A percentile compares a stretch with the other conserved stretches of the same genome.
phyloP scores from a whole-genome alignment of 2,329 filamentous ascomycete species.

The Diatrype stigma region DNA sequence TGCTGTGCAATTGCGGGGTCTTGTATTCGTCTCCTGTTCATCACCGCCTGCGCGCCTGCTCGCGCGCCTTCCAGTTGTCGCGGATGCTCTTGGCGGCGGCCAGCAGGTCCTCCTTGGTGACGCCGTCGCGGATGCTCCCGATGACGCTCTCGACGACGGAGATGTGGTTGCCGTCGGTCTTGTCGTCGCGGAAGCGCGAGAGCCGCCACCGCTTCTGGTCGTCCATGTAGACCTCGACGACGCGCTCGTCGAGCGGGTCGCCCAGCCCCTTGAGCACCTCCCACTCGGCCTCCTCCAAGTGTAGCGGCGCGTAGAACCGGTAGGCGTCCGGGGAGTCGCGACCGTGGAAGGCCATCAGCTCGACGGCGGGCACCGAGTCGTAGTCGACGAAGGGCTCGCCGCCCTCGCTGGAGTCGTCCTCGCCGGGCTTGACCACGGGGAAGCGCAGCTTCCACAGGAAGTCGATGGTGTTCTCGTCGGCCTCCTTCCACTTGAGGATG shows the following conservation, averaged over 20 bases:
- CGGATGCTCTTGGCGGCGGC: slow-evolving; percentile 66
- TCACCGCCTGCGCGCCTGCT: slow-evolving; percentile 20
- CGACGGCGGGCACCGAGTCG: slow-evolving; percentile 69
- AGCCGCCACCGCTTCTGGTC: slow-evolving; percentile 73
- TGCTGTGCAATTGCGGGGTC: too few species aligned
- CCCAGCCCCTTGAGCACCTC: slow-evolving; percentile 68
- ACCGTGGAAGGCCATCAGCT: slow-evolving; percentile 67
- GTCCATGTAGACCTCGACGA: slow-evolving; percentile 88
- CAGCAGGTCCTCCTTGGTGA: slow-evolving; percentile 78
- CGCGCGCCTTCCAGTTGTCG: slow-evolving; percentile 71
- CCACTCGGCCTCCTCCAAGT: slow-evolving; percentile 76
- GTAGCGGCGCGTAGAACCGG: slow-evolving; percentile 61
- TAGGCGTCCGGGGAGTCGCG: slow-evolving; percentile 51
- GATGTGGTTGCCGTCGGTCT: slow-evolving; percentile 84
- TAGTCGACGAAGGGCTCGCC: slow-evolving; percentile 66
- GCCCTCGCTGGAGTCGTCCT: slow-evolving; percentile 52
- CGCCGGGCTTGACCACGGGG: slow-evolving; percentile 63
- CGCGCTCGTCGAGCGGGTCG: slow-evolving; percentile 76
- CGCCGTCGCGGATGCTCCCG: slow-evolving; percentile 81
- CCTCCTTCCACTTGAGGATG: slow-evolving; percentile 98
- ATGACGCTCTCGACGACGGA: slow-evolving; percentile 80
- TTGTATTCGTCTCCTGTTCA: slow-evolving; percentile 1
- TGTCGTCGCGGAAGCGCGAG: slow-evolving; percentile 89
- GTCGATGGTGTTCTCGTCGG: slow-evolving; percentile 91
- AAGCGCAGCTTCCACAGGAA: slow-evolving; percentile 80